These are phyloP conservation scores for Nannizziopsis barbatae DNA, from an alignment of 2,329 filamentous ascomycete species.

Conservation along the genomic window DNA sequence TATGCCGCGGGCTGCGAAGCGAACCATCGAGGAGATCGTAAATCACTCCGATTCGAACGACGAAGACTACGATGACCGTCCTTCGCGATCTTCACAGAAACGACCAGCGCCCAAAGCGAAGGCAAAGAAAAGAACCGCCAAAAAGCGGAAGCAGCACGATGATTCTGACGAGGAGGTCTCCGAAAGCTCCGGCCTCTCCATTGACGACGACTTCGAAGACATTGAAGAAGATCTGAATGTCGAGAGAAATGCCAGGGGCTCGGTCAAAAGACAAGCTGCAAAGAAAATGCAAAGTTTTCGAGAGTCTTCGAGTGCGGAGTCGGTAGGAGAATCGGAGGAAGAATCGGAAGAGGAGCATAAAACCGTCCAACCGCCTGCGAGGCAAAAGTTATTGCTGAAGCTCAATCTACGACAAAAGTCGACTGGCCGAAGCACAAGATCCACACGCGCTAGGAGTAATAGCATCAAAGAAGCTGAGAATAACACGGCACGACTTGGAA, in stretches of 20 bases:
- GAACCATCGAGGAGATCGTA: constrained; percentile 34
- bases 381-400: constrained; percentile 17
- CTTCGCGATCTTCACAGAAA: constrained; percentile 21
- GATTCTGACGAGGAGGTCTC: constrained; percentile 38
- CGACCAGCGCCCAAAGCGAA: constrained; percentile 23
- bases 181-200: constrained; percentile 28
- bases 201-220: constrained; percentile 11
- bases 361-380: constrained; percentile 17
- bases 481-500: constrained; percentile 18
- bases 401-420: constrained; percentile 13
- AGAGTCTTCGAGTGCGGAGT: constrained; percentile 25
- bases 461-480: constrained; percentile 18
- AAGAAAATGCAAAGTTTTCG: constrained; percentile 46
- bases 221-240: constrained; percentile 32
- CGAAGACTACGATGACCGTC: constrained; percentile 34
- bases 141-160: constrained; percentile 28
- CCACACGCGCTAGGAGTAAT: constrained; percentile 23
- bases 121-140: constrained; percentile 22
- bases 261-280: constrained; percentile 45
- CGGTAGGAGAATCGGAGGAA: constrained; percentile 15
- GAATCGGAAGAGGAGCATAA: constrained; percentile 23
- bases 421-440: constrained; percentile 18
- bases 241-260: constrained; percentile 47
- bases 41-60: constrained; percentile 32
- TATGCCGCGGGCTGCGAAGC: constrained; percentile 30